These are phyloP conservation scores for Phoma sp. DNA, from an alignment of 2,329 filamentous ascomycete species.

Conservation along the genomic window DNA sequence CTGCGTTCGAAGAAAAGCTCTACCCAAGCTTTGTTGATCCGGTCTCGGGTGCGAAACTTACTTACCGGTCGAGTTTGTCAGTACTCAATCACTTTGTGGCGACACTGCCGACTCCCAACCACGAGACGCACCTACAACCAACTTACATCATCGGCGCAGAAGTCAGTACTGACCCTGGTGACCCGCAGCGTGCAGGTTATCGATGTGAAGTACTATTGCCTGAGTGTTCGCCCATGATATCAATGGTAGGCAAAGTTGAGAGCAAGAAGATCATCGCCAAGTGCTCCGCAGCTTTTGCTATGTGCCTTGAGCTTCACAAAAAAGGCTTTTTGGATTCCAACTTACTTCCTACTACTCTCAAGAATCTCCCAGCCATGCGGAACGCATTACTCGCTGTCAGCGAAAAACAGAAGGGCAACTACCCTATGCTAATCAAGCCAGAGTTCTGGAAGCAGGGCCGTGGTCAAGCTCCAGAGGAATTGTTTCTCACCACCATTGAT, in stretches of 20 bases:
- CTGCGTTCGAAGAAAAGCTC: slow-evolving; percentile 57
- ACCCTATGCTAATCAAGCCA: slow-evolving; percentile 82
- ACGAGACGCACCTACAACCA: slow-evolving; percentile 56
- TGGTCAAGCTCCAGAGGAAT: slow-evolving; percentile 54
- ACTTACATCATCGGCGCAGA: slow-evolving; percentile 64
- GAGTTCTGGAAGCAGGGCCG: slow-evolving; percentile 67
- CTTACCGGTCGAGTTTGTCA: slow-evolving; percentile 74
- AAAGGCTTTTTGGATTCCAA: slow-evolving; percentile 73
- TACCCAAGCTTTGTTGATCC: slow-evolving; percentile 66
- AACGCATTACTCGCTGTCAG: slow-evolving; percentile 86
- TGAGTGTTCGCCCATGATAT: slow-evolving; percentile 72
- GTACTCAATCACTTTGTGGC: slow-evolving; percentile 77
- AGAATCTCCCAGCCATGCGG: slow-evolving; percentile 78
- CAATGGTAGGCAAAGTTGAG: slow-evolving; percentile 67
- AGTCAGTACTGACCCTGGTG: slow-evolving; percentile 11
- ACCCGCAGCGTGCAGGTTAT: slow-evolving; percentile 24
- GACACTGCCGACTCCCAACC: slow-evolving; percentile 64
- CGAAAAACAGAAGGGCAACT: slow-evolving; percentile 74
- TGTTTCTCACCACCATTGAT: slow-evolving; percentile 69
- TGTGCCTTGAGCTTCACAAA: slow-evolving; percentile 73
- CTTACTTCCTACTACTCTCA: slow-evolving; percentile 75
- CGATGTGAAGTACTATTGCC: slow-evolving; percentile 82
- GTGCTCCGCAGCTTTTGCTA: slow-evolving; percentile 85
- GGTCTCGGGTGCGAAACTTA: slow-evolving; percentile 77
- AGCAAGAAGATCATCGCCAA: slow-evolving; percentile 79